Conservation (phyloP, 2,329 filamentous ascomycete genomes). For the Cercospora zeae-maydis region DNA sequence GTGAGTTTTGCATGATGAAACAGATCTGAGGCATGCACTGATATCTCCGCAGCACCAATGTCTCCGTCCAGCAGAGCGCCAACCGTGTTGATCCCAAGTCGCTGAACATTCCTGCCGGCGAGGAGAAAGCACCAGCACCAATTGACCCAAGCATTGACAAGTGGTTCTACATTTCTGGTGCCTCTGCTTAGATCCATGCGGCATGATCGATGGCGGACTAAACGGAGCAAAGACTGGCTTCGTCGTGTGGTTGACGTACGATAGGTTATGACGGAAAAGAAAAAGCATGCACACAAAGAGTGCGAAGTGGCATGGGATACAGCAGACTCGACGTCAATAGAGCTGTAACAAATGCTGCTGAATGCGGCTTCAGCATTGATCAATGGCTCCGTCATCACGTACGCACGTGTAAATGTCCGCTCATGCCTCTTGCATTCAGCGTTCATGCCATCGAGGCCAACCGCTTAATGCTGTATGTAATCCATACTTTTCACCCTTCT, state of each 20-base stretch:
- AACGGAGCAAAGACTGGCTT: background rate
- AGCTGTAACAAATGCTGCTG: background rate
- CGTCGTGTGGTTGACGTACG: background rate
- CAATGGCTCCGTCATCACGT: background rate
- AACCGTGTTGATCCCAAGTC: conserved; percentile 66
- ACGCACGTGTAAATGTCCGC: background rate
- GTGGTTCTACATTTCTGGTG: conserved; percentile 99
- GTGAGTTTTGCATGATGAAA: conserved; percentile 54
- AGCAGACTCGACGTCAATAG: conserved; percentile 2
- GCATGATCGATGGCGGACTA: background rate
- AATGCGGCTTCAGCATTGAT: background rate
- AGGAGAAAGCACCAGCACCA: conserved; percentile 79
- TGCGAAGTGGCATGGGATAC: background rate
- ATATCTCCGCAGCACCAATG: conserved; percentile 63
- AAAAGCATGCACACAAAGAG: background rate
- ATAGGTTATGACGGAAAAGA: background rate
- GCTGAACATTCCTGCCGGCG: conserved; percentile 71
- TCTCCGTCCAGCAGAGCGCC: conserved; percentile 68
- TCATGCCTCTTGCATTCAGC: background rate
- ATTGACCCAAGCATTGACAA: conserved; percentile 98
- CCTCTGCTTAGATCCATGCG: conserved; percentile 45
- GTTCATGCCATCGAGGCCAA: background rate
- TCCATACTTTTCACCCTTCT: background rate
- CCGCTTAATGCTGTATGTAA: background rate
- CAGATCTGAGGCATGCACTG: background rate